Evolutionary conservation across 768 basidiomycete species (phyloP).

Genomic region (Hericium erinaceus): DNA sequence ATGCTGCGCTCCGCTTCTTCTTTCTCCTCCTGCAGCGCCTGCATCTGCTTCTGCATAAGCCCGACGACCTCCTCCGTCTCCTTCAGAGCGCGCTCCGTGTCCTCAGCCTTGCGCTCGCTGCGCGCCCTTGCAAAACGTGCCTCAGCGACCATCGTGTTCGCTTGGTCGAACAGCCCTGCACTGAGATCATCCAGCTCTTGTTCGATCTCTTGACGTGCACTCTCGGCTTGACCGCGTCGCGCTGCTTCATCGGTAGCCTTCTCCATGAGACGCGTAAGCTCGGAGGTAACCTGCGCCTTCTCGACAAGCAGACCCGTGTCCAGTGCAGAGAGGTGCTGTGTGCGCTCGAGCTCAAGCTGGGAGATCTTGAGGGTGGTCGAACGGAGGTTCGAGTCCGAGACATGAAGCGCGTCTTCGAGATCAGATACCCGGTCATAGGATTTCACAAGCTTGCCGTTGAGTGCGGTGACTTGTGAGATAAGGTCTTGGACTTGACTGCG

Average conservation of each 20-base stretch:
- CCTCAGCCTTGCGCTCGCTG: conserved; percentile 68
- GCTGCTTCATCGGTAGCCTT: conserved; percentile 93
- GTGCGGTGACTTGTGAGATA: conserved; percentile 80
- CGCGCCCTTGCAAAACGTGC: conserved; percentile 59
- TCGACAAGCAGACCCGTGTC: conserved; percentile 91
- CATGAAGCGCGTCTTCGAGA: conserved; percentile 84
- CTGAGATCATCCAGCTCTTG: conserved; percentile 93
- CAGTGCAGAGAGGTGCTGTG: conserved; percentile 80
- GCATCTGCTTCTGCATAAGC: conserved; percentile 80
- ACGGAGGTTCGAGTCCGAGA: conserved; percentile 49
- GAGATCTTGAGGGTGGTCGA: conserved; percentile 57
- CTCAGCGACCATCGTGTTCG: conserved; percentile 97
- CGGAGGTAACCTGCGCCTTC: conserved; percentile 78
- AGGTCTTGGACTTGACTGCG: conserved; percentile 79
- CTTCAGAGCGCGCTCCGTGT: conserved; percentile 67
- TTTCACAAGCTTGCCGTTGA: conserved; percentile 87
- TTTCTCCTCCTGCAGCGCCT: conserved; percentile 58
- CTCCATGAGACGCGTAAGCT: conserved; percentile 90
- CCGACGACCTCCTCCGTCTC: conserved; percentile 83
- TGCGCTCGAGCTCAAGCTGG: conserved; percentile 76
- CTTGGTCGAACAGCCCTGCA: conserved; percentile 81
- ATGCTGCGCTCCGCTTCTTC: conserved; percentile 48
- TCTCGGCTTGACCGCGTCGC: conserved; percentile 83
- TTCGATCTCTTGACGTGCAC: conserved; percentile 75
- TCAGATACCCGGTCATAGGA: conserved; percentile 89